Evolutionary conservation across 148 eudicot species (phyloP), one percentile per base, ranked within the genome.

Genomic region (Fagopyrum homotropicum): DNA sequence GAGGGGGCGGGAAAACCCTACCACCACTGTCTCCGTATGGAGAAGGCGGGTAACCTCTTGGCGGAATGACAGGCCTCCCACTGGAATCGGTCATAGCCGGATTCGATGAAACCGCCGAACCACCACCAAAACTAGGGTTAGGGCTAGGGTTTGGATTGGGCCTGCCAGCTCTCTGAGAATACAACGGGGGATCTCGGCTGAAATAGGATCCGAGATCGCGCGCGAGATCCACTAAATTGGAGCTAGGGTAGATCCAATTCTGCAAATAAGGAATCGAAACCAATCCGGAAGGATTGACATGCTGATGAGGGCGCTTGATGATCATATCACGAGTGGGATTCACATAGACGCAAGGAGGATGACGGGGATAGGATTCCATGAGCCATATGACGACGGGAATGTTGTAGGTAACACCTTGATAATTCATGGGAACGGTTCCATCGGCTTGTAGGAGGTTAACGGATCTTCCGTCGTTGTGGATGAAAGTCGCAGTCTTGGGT

Each of bases 391-490:
- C 76, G 72, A 95, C 74, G 1, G 97, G 98, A 75, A 92, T 92
- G 74, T 95, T 95, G 81, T 95, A 95, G 44, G 96, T 86, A 47
- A 82, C 89, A 17, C 78, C 76, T 6, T 84, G 85, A 77, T 66
- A 92, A 9, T 78, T 0, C 88, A 90, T 95, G 1, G 98, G 98
- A 29, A 92, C 80, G 14, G 98, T 95, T 43, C 98, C 98, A 45
- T 92, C 96, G 44, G 93, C 85, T 45, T 90, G 98, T 6, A 95
- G 96, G 72, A 94, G 97, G 60, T 82, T 84, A 56, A 82, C 82
- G 35, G 96, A 77, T 63, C 98, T 92, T 76, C 98, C 97, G n/a
- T 92, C 98, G 90, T 88, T 88, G 89, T 95, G 92, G 4, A 90
- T 90, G 86, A 87, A 95, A 29, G 71, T 59, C 45, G 97, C 92